Conservation (phyloP, 371 early-diverging fungal genomes). For the Circinella umbellata region DNA sequence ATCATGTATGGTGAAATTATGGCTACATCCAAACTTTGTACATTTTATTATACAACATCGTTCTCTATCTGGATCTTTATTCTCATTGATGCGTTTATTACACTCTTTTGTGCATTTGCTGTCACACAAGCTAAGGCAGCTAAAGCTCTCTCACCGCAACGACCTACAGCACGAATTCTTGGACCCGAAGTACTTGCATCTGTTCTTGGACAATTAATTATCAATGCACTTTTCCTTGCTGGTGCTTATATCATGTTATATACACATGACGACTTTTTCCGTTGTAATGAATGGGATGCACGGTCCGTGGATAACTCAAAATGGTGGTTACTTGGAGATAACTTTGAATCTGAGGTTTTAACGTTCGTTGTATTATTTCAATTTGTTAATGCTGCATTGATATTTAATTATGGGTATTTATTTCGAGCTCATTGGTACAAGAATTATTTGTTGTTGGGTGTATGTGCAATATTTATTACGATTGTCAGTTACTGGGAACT, state of each 20-base stretch:
- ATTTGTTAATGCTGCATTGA: constrained; percentile 66
- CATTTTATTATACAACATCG: constrained; percentile 73
- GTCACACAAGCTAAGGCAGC: constrained; percentile 72
- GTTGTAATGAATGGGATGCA: constrained; percentile 78
- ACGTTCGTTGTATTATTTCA: constrained; percentile 65
- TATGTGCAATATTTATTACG: constrained; percentile 58
- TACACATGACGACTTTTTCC: constrained; percentile 59
- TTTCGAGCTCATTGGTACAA: constrained; percentile 66
- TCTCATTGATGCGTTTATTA: constrained; percentile 70
- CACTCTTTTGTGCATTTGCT: constrained; percentile 67
- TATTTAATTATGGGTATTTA: constrained; percentile 70
- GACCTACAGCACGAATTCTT: constrained; percentile 77
- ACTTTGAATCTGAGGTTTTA: constrained; percentile 73
- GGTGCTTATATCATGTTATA: constrained; percentile 25
- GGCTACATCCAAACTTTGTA: constrained; percentile 68
- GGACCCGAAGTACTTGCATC: constrained; percentile 70
- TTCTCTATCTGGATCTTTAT: constrained; percentile 77
- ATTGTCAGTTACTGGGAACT: constrained; percentile 59
- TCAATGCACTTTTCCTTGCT: constrained; percentile 69
- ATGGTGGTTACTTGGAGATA: constrained; percentile 86
- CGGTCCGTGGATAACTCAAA: constrained; percentile 61
- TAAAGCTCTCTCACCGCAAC: constrained; percentile 50
- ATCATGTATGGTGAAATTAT: constrained; percentile 81
- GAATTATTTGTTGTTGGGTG: constrained; percentile 64
- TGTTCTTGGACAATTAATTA: constrained; percentile 66